phyloP scores from a whole-genome alignment of 2,329 filamentous ascomycete species.

The Colletotrichum eremochloae region DNA sequence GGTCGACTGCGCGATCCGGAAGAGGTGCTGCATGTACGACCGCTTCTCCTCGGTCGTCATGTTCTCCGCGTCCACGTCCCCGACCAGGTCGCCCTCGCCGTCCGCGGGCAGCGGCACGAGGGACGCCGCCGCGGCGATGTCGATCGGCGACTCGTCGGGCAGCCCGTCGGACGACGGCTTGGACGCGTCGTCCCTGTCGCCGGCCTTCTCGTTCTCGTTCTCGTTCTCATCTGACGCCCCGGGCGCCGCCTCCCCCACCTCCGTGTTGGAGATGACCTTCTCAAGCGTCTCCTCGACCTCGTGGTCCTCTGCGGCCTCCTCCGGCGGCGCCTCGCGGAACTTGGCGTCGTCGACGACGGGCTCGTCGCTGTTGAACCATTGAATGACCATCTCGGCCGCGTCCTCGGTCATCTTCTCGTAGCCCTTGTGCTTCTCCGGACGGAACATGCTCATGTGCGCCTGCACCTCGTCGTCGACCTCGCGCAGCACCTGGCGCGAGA shows the following conservation, averaged over 20 bases:
- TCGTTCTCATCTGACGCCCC: constrained; percentile 43
- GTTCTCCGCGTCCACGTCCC: constrained; percentile 50
- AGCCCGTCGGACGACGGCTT: constrained; percentile 42
- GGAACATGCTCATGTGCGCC: constrained; percentile 79
- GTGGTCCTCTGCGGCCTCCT: constrained; percentile 51
- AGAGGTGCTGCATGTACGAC: constrained; percentile 64
- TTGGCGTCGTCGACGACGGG: constrained; percentile 61
- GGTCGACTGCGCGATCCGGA: constrained; percentile 62
- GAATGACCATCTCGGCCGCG: constrained; percentile 68
- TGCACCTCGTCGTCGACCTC: constrained; percentile 77
- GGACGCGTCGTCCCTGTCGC: constrained; percentile 36
- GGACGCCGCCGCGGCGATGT: constrained; percentile 66
- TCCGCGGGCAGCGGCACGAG: constrained; percentile 62
- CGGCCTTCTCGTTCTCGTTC: constrained; percentile 31
- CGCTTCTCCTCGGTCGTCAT: constrained; percentile 53
- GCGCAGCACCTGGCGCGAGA: constrained; percentile 71
- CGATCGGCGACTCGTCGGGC: constrained; percentile 61
- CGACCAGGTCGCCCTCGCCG: constrained; percentile 51
- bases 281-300: constrained; percentile 50
- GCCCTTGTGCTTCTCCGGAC: constrained; percentile 70
- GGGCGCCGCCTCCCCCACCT: constrained; percentile 21
- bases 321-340: constrained; percentile 56
- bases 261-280: constrained; percentile 45
- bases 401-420: constrained; percentile 74
- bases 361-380: constrained; percentile 67